Base-by-base conservation (phyloP, 2,329 filamentous ascomycete species). In the Aureobasidium lini region DNA sequence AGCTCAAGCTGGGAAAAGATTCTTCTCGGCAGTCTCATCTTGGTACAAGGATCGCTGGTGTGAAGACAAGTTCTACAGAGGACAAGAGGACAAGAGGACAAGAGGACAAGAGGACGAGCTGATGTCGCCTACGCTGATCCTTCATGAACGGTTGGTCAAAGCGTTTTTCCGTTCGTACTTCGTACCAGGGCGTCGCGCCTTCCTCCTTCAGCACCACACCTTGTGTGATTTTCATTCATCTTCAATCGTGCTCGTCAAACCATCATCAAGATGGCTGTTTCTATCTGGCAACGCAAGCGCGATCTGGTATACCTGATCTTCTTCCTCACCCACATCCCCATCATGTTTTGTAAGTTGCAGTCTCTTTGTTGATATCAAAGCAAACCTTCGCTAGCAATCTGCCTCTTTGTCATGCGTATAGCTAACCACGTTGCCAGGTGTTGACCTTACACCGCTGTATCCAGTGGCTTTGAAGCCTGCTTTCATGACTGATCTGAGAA, bases 361-460 rank as follows among this genome's bases (percentile, higher is more conserved):
- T n/a, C 29, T 16, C 15, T 40, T 52, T 52, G 34, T 31, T 16
- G 34, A 39, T 10, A 29, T 34, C 48, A 52, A 4, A 16, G 23
- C 28, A 54, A 54, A 43, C 9, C 16, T 54, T 31, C 9, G 6
- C 23, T 18, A 23, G 47, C 23, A 40, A 31, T n/a, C 23, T 36
- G 16, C 32, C 8, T 16, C 11, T 31, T 18, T 29, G 34, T 3
- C 13, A 11, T 52, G 15, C 16, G n/a, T 13, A 2, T 28, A n/a
- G n/a, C 50, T 54, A 43, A 54, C 11, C 4, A 7, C 7, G 6
- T 13, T 15, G 6, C 16, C 8, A 86, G 84, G 79, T 43, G 78
- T 87, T 66, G 85, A 88, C 66, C 75, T 85, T 13, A 79, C 79
- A 36, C 73, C 79, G n/a, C 74, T 84, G 59, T 85, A 84, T 63